Base-by-base conservation (phyloP, 768 basidiomycete species). In the Termitomyces sp. region DNA sequence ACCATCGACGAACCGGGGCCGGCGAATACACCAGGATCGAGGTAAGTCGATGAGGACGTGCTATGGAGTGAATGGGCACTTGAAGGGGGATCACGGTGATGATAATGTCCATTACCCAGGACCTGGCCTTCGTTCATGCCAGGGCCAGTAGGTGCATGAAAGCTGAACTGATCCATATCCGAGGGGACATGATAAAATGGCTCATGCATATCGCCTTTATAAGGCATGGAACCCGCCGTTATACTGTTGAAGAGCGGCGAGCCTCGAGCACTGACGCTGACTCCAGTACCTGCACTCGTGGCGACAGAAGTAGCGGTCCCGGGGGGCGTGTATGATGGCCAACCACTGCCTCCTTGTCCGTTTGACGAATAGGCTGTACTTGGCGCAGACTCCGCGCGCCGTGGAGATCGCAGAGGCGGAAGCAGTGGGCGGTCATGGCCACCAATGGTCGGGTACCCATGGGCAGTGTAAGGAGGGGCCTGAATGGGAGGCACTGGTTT, bases 291-390 rank as follows among this genome's bases (percentile, higher is more conserved):
- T 5, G 76, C 74, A 60, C 79, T 80, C 0, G 78, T 75, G 20
- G 79, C 74, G 20, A 78, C 71, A 6, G 84, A 85, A 9, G 77
- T 77, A 1, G 76, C 77, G 6, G 85, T 86, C 1, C 82, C 76
- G 1, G 85, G 85, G 30, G 86, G 86, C 0, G 85, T 86, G 61
- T 86, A 87, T 33, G 80, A 75, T 5, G 82, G 77, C 86, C 86
- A 87, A 18, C 80, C 79, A 56, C 71, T 77, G 14, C 72, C 60
- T 0, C 79, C 78, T 36, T 76, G 75, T 18, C 82, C 79, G 47
- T 81, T 83, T 0, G 77, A 76, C 22, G 71, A 78, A 56, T 77
- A 76, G 7, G 76, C 78, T 0, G 84, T 82, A 40, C 72, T 78
- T 4, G 85, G 83, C 1, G 78, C 80, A 27, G 84, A 83, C 51